phyloP scores from a whole-genome alignment of 2,329 filamentous ascomycete species.

The Graphium sp. region DNA sequence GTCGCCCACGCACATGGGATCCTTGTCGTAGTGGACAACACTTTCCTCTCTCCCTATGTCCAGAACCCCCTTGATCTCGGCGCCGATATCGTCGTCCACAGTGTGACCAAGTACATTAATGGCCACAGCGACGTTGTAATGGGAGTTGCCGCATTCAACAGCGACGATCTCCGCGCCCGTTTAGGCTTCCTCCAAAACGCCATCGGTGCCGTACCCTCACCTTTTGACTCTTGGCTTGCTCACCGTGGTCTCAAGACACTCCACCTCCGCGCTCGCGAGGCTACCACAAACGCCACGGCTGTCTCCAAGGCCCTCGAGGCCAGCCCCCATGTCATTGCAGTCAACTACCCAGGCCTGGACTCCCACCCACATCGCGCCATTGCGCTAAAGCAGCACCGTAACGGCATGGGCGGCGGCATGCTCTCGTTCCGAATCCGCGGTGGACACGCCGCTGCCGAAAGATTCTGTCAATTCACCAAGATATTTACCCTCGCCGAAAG shows the following conservation, averaged over 20 bases:
- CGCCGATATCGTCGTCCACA: conserved; percentile 92
- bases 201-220: conserved; percentile 82
- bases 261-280: conserved; percentile 78
- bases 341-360: conserved; percentile 88
- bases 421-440: conserved; percentile 88
- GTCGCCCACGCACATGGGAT: conserved; percentile 79
- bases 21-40: conserved; percentile 97
- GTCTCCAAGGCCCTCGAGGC: conserved; percentile 64
- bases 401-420: conserved; percentile 94
- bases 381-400: conserved; percentile 77
- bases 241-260: conserved; percentile 95
- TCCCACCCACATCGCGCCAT: conserved; percentile 79
- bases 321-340: conserved; percentile 67
- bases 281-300: conserved; percentile 61
- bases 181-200: conserved; percentile 92
- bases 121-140: conserved; percentile 94
- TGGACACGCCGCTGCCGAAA: conserved; percentile 69
- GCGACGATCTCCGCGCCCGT: conserved; percentile 56
- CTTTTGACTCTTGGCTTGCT: conserved; percentile 96
- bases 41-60: conserved; percentile 89
- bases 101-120: conserved; percentile 98
- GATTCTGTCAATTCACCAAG: conserved; percentile 77
- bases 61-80: conserved; percentile 93
- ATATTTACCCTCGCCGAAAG: conserved; percentile 91
- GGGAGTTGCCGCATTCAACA: conserved; percentile 93